Evolutionary conservation across 2,329 filamentous ascomycete genomes (phyloP), one percentile per base, ranked within the genome.

Genomic region (Nectriaceae sp.): DNA sequence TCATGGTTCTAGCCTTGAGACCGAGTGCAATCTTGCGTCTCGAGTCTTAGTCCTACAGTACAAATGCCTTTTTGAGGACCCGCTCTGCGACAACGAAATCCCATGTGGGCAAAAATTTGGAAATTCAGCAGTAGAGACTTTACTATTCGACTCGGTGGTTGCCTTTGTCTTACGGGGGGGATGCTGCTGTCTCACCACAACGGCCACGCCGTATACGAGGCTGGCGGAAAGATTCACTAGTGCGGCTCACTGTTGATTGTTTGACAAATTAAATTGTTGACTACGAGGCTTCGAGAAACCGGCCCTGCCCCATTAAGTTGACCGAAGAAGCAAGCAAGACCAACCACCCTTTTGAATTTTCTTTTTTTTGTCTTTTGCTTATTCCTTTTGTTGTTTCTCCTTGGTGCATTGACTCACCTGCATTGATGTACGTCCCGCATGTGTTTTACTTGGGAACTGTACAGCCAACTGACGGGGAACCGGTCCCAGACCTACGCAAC

Each of bases 391-490:
- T n/a, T n/a, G n/a, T n/a, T 16, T 13, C 37, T 40, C 46, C 29
- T 22, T 36, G 41, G 31, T 38, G 46, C 40, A 43, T 44, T 55
- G 58, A 59, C 43, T 57, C 39, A 39, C 42, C 42, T 38, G 40
- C 47, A 22, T 41, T 47, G 41, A 51, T 41, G 52, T 42, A 56
- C 43, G 50, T 57, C 41, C 49, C 47, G 42, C 50, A 44, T 47
- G 44, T 51, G 50, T 56, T 45, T 57, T 24, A 21, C 44, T 41
- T 13, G 26, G 40, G 51, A 43, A 13, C 31, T 44, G 52, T 24
- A 35, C 47, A 47, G 33, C 31, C 50, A 54, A 42, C 49, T 45
- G 46, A 45, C 45, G 46, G 56, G 58, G 56, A 57, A 45, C 29
- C 42, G 45, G 52, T 29, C 47, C 36, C 31, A 39, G 24, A 15